Evolutionary conservation across 2,329 filamentous ascomycete genomes (phyloP).

Genomic region (Pseudogymnoascus sp.): DNA sequence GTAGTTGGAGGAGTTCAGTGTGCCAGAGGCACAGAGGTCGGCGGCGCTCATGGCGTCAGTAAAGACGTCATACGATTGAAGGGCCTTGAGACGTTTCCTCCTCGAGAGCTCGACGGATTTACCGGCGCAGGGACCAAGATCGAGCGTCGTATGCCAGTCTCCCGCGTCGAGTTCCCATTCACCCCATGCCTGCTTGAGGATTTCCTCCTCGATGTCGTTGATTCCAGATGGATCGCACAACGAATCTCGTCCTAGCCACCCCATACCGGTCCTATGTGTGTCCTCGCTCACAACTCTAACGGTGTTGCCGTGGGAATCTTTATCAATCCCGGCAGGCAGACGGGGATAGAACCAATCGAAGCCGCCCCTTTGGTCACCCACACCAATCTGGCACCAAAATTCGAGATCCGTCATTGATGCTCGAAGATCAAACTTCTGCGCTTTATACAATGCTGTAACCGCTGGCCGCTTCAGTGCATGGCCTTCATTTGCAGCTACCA

Average conservation of each 20-base stretch:
- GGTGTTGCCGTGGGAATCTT: slow-evolving; percentile 57
- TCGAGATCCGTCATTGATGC: slow-evolving; percentile 76
- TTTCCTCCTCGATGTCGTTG: slow-evolving; percentile 49
- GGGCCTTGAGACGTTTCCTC: slow-evolving; percentile 25
- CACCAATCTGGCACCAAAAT: slow-evolving; percentile 94
- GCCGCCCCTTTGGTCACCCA: slow-evolving; percentile 81
- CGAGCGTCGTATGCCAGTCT: slow-evolving; percentile 42
- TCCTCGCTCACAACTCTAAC: slow-evolving; percentile 73
- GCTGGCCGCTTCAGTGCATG: slow-evolving; percentile 64
- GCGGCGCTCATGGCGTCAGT: slow-evolving; percentile 54
- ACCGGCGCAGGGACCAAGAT: slow-evolving; percentile 33
- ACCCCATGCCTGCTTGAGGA: slow-evolving; percentile 55
- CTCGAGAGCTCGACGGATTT: slow-evolving; percentile 11
- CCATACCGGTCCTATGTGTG: slow-evolving; percentile 74
- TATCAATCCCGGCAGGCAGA: slow-evolving; percentile 63
- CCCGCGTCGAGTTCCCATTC: slow-evolving; percentile 59
- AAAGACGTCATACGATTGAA: slow-evolving; percentile 47
- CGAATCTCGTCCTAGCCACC: slow-evolving; percentile 59
- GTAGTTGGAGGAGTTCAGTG: not conserved
- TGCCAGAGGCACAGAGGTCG: slow-evolving; percentile 42
- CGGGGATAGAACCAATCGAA: slow-evolving; percentile 81
- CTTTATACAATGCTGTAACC: slow-evolving; percentile 60
- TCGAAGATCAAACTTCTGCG: slow-evolving; percentile 64
- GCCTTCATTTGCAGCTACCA: slow-evolving; percentile 81
- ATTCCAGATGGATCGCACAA: slow-evolving; percentile 31